These are phyloP conservation scores for Triticum turgidum DNA, from an alignment of 176 grass and related monocot species.

Conservation along the genomic window DNA sequence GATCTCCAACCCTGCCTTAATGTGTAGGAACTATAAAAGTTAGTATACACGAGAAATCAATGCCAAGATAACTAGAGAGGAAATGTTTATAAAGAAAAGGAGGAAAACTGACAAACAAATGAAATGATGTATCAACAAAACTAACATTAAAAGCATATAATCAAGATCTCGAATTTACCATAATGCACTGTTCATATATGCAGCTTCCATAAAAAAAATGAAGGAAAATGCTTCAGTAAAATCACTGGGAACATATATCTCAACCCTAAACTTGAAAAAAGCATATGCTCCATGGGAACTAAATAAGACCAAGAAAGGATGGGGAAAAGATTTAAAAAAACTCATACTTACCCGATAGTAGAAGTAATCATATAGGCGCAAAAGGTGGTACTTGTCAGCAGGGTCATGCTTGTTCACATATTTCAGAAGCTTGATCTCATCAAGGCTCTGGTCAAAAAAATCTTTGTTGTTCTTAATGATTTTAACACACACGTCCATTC, in stretches of 20 bases:
- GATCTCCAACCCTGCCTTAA: background rate
- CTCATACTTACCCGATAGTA: slow-evolving; percentile 80
- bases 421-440: slow-evolving; percentile 99
- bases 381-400: slow-evolving; percentile 84
- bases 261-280: background rate
- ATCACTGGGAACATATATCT: slow-evolving; percentile 11
- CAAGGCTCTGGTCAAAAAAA: slow-evolving; percentile 99
- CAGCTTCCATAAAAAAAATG: background rate
- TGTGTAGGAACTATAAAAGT: slow-evolving; percentile 2
- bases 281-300: background rate
- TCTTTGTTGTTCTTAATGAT: slow-evolving; percentile 99
- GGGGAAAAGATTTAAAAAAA: background rate
- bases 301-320: slow-evolving; percentile 19
- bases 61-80: slow-evolving; percentile 4
- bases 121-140: background rate
- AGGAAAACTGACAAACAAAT: background rate
- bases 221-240: background rate
- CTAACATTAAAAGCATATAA: slow-evolving; percentile 3
- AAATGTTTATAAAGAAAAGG: background rate
- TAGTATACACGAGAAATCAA: background rate
- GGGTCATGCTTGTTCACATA: slow-evolving; percentile 99
- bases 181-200: background rate
- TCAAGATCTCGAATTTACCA: slow-evolving; percentile 5
- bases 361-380: slow-evolving; percentile 98
- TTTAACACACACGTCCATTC: slow-evolving; percentile 99